A percentile compares a stretch with the other conserved stretches of the same genome.
Conservation (phyloP, 305 asterid genomes). For the Coffea humblotiana region DNA sequence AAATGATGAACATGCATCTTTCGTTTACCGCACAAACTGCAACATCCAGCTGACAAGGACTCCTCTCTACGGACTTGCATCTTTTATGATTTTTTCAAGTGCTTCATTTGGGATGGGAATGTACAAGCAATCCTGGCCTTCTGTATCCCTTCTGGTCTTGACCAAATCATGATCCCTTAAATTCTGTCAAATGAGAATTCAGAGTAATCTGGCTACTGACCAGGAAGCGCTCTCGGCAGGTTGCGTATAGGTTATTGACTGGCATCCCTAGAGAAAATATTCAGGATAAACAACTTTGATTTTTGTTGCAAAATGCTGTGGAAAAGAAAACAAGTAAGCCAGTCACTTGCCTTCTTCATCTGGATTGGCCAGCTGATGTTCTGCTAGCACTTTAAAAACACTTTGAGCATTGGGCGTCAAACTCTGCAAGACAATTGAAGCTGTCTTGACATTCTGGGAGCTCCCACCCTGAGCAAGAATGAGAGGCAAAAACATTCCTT, state of each 20-base stretch:
- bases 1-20: neutral
- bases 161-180: conserved; percentile 94
- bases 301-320: conserved; percentile 5
- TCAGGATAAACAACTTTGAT: neutral
- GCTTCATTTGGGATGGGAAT: conserved; percentile 86
- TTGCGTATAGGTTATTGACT: conserved; percentile 53
- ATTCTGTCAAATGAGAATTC: conserved; percentile 89
- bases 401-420: conserved; percentile 90
- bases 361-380: conserved; percentile 75
- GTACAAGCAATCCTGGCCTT: conserved; percentile 81
- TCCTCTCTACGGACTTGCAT: conserved; percentile 42
- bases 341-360: conserved; percentile 76
- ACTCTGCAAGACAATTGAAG: conserved; percentile 86
- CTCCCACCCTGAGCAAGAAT: conserved; percentile 72
- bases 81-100: conserved; percentile 69
- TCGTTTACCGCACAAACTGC: neutral
- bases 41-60: neutral
- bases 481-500: conserved; percentile 74
- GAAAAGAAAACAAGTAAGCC: neutral
- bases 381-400: conserved; percentile 80
- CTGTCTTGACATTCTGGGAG: conserved; percentile 77
- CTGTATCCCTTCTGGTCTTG: conserved; percentile 71
- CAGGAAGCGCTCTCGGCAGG: conserved; percentile 69
- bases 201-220: conserved; percentile 89
- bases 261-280: conserved; percentile 66